Base-by-base conservation (phyloP, 1,139 yeast species). In the Yamadazyma dendronema region DNA sequence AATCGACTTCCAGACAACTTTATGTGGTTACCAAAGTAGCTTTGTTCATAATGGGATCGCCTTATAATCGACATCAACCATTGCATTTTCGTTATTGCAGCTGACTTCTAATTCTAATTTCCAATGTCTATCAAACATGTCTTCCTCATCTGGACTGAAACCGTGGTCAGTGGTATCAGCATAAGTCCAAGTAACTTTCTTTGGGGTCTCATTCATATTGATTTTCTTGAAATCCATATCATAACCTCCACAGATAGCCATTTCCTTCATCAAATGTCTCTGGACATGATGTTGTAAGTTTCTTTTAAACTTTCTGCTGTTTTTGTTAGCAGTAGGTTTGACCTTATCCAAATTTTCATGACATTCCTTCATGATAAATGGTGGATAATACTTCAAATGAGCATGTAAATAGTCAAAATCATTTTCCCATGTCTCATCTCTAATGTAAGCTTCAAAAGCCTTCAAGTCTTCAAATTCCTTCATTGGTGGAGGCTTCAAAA, bases 351-450 rank as follows among this genome's bases (percentile, higher is more conserved):
- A 76, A 55, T 83, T 80, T 41, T 81, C 77, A 49, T 80, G 86
- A 45, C 83, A 74, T 48, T 78, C 84, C 48, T 75, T 74, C 59
- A 83, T 52, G 34, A 84, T 77, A 54, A 84, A 84, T 35, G 90
- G 90, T 19, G 92, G 92, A 51, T 77, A 72, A 59, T 84, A 84
- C 36, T 68, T 68, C 46, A 82, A 66, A 48, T 75, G 81, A 35
- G 86, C 86, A 56, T 81, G 85, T 50, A 80, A 67, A 52, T 79
- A 76, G 53, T 79, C 85, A 53, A 74, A 81, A 42, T 82, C 89
- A 42, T 83, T 81, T 57, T 83, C 90, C 77, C 86, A 82, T 10
- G 85, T 78, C 54, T 81, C 89, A 52, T 81, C 87, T 52, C 80
- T 72, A 42, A 84, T 67, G 57, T 68, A 84, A 33, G 72, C 71